phyloP scores from a whole-genome alignment of 192 early-diverging fungal species.

The Polychytrium aggregatum region DNA sequence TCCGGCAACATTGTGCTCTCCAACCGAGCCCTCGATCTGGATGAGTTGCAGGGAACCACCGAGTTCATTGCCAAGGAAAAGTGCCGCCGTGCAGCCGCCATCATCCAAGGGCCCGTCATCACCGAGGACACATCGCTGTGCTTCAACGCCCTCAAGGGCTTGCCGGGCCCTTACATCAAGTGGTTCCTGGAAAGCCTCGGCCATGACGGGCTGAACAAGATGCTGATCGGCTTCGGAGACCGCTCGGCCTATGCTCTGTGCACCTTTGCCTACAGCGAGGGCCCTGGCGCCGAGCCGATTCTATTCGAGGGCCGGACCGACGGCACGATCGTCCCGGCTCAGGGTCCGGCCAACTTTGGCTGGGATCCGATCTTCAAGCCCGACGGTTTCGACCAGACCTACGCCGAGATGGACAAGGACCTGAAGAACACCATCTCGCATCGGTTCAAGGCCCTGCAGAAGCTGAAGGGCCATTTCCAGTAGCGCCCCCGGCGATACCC shows the following conservation, averaged over 20 bases:
- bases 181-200: conserved; percentile 84
- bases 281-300: conserved; percentile 60
- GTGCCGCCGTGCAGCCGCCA: conserved; percentile 57
- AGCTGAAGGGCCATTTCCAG: conserved; percentile 42
- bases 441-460: conserved; percentile 60
- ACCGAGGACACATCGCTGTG: conserved; percentile 91
- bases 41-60: conserved; percentile 87
- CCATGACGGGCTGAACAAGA: conserved; percentile 67
- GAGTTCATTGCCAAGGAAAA: conserved; percentile 69
- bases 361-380: conserved; percentile 97
- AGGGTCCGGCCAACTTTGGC: conserved; percentile 77
- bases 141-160: conserved; percentile 79
- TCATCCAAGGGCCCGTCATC: conserved; percentile 34
- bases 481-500: too few relatives aligned
- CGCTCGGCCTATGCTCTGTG: conserved; percentile 75
- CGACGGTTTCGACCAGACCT: conserved; percentile 45
- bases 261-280: conserved; percentile 79
- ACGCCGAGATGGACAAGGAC: conserved; percentile 78
- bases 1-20: conserved; percentile 51
- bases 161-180: conserved; percentile 93
- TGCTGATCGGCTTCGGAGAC: conserved; percentile 81
- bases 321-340: conserved; percentile 75
- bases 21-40: conserved; percentile 66
- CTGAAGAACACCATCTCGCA: conserved; percentile 90
- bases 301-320: conserved; percentile 74